A percentile compares a stretch with the other conserved stretches of the same genome.
These are phyloP conservation scores for Sordariomycetes sp. DNA, from an alignment of 2,329 filamentous ascomycete genomes.

Conservation along the genomic window DNA sequence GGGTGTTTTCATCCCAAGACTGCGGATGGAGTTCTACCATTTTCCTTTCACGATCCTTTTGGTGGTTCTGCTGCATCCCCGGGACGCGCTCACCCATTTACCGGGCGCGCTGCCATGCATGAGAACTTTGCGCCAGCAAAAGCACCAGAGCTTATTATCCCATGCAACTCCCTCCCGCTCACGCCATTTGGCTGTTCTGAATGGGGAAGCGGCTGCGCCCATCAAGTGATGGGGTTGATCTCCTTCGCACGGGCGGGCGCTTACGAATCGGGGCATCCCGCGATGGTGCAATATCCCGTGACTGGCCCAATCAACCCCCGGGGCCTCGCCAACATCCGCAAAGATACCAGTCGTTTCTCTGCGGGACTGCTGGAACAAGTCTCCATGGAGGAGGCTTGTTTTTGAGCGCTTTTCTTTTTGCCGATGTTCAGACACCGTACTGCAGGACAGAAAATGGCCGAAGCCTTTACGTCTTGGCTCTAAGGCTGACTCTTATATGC, in stretches of 20 bases:
- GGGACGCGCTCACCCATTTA: too few species aligned
- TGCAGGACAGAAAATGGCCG: not conserved
- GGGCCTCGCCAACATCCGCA: not conserved
- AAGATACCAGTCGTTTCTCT: not conserved
- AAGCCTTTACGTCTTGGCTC: not conserved
- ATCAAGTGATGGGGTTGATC: not conserved
- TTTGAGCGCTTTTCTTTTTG: not conserved
- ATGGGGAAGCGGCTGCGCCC: not conserved
- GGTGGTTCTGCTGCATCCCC: too few species aligned
- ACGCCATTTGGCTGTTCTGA: not conserved
- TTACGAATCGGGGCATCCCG: slow-evolving; percentile 28
- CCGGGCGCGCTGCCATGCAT: too few species aligned
- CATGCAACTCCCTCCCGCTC: not conserved
- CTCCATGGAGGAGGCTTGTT: not conserved
- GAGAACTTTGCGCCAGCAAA: too few species aligned
- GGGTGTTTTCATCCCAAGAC: not conserved
- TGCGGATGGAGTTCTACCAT: too few species aligned
- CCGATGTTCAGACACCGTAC: not conserved
- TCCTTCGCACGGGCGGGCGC: slow-evolving; percentile 15
- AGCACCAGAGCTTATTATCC: too few species aligned
- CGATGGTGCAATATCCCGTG: slow-evolving; percentile 55
- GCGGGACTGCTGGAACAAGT: not conserved
- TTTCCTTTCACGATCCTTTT: too few species aligned
- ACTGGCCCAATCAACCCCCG: slow-evolving; percentile 19
- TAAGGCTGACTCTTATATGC: slow-evolving; percentile 16